Evolutionary conservation across 139 green algal genomes (phyloP).

Genomic region (Eudorina sp.): DNA sequence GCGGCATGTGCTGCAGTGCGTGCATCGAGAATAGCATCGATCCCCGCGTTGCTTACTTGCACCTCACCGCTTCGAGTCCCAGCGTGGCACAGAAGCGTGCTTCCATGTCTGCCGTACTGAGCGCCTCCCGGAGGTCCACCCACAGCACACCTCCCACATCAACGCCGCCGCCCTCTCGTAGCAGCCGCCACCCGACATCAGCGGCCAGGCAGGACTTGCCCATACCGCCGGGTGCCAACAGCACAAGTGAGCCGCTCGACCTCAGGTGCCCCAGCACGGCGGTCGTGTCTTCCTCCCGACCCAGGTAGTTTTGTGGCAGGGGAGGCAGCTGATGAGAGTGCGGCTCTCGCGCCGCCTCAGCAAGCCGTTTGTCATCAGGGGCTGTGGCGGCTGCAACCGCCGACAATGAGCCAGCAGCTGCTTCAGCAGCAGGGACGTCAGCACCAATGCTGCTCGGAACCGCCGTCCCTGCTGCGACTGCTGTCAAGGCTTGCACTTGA

Average conservation of each 20-base stretch:
- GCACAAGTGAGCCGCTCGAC: not conserved
- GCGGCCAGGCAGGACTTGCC: constrained; percentile 50
- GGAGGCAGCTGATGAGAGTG: constrained; percentile 6
- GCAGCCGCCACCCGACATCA: constrained; percentile 39
- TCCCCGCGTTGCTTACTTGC: no score
- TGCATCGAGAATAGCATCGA: no score
- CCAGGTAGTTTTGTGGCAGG: not conserved
- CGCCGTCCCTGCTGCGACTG: not conserved
- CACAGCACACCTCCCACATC: not conserved
- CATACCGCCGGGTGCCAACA: constrained; percentile 40
- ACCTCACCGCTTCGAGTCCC: constrained; percentile 10
- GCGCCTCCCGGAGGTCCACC: constrained; percentile 39
- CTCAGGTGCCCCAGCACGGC: not conserved
- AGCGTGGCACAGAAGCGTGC: constrained; percentile 16
- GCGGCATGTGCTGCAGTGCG: no score
- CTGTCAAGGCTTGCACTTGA: no score
- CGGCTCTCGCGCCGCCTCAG: not conserved
- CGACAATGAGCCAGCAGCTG: not conserved
- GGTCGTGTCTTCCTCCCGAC: not conserved
- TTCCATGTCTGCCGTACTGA: constrained; percentile 1
- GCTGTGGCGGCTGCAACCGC: not conserved
- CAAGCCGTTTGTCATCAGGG: no score
- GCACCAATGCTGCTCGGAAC: not conserved
- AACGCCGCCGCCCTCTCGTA: not conserved
- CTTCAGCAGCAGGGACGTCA: not conserved